Evolutionary conservation across 345 rosid genomes (phyloP).

Genomic region (Rhizophora mangle): DNA sequence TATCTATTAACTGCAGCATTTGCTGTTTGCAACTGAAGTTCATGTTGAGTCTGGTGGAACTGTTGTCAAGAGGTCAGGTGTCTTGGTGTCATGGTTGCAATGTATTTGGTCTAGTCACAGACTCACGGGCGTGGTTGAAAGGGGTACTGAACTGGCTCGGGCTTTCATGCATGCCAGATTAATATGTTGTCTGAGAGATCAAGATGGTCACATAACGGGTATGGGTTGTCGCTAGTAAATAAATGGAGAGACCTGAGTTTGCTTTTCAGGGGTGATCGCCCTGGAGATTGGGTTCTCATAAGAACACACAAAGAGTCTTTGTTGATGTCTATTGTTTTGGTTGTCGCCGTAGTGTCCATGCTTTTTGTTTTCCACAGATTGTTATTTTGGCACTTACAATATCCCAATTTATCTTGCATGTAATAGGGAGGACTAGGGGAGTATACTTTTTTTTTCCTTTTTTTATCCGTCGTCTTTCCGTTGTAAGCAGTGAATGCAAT

Average conservation of each 20-base stretch:
- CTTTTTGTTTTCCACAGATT: no score
- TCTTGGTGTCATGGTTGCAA: constrained; percentile 25
- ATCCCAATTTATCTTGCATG: no score
- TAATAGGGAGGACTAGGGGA: no score
- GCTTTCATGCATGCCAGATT: constrained; percentile 15
- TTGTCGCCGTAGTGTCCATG: no score
- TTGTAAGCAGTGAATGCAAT: no score
- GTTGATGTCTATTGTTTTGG: no score
- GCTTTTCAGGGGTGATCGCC: constrained; percentile 1
- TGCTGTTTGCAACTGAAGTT: constrained; percentile 6
- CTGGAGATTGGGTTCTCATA: not conserved
- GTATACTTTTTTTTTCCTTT: no score
- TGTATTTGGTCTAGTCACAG: constrained; percentile 23
- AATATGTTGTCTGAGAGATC: constrained; percentile 1
- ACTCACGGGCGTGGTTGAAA: constrained; percentile 8
- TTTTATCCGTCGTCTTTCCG: no score
- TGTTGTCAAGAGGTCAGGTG: constrained; percentile 26
- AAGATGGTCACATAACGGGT: constrained; percentile 10
- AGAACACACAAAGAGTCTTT: no score
- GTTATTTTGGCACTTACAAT: no score
- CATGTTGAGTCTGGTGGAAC: constrained; percentile 16
- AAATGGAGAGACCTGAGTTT: constrained; percentile 16
- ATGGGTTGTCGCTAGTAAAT: constrained; percentile 18
- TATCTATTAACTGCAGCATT: not conserved
- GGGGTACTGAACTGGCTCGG: constrained; percentile 24